Conservation (phyloP, 1,284 basidiomycete species). For the Mixia osmundae region DNA sequence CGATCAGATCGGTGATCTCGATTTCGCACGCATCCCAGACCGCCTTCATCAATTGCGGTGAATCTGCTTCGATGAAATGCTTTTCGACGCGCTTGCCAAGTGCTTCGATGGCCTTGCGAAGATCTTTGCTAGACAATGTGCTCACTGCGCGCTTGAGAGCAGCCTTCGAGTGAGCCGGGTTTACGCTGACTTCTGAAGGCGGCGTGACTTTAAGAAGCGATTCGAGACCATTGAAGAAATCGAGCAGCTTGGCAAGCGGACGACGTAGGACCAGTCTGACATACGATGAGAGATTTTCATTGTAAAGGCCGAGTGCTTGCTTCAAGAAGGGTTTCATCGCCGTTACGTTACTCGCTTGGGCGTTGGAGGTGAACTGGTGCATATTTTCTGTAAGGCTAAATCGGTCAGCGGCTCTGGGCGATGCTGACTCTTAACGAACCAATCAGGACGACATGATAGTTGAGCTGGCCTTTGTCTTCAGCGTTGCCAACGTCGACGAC, state of each 20-base stretch:
- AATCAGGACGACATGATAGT: constrained; percentile 85
- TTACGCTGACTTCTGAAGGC: constrained; percentile 52
- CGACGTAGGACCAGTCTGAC: constrained; percentile 65
- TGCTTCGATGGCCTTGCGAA: constrained; percentile 56
- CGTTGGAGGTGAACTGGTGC: constrained; percentile 54
- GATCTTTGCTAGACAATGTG: constrained; percentile 65
- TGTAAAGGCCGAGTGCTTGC: constrained; percentile 58
- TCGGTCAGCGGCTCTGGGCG: background rate
- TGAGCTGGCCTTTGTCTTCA: constrained; percentile 88
- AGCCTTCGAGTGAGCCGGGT: constrained; percentile 48
- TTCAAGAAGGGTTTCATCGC: constrained; percentile 39
- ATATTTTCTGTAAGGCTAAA: constrained; percentile 50
- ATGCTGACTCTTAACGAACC: constrained; percentile 32
- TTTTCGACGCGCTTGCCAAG: constrained; percentile 83
- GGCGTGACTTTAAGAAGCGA: constrained; percentile 56
- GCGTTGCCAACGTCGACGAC: constrained; percentile 33
- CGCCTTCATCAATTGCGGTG: constrained; percentile 40
- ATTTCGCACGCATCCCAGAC: constrained; percentile 76
- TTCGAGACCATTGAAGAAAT: constrained; percentile 83
- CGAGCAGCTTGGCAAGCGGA: constrained; percentile 68
- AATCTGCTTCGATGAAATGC: constrained; percentile 58
- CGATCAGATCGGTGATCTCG: constrained; percentile 46
- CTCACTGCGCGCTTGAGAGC: constrained; percentile 62
- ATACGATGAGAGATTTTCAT: constrained; percentile 64
- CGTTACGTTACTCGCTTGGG: constrained; percentile 10